Evolutionary conservation across 2,329 filamentous ascomycete species (phyloP).

Genomic region (Phoma sp.): DNA sequence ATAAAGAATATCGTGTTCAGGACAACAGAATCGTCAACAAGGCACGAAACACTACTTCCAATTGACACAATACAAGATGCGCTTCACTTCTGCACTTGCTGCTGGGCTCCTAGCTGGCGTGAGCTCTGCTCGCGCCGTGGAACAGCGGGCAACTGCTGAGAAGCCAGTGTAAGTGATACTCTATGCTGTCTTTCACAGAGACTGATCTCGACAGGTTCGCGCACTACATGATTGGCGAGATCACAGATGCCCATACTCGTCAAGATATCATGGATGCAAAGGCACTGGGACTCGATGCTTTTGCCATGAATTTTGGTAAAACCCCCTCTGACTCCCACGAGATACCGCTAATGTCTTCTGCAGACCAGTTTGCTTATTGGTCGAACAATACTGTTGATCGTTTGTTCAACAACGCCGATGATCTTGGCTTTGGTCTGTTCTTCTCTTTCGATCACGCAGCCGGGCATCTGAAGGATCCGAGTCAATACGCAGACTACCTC

Average conservation of each 20-base stretch:
- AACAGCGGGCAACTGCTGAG: too few species aligned
- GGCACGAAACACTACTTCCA: too few species aligned
- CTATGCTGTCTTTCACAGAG: too few species aligned
- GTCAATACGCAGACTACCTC: slow-evolving; percentile 35
- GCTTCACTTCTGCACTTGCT: too few species aligned
- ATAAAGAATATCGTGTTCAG: too few species aligned
- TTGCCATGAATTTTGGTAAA: neutral
- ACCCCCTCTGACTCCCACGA: too few species aligned
- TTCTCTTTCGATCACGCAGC: slow-evolving; percentile 45
- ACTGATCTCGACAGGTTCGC: neutral
- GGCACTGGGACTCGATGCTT: neutral
- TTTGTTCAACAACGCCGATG: slow-evolving; percentile 40
- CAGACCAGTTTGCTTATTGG: slow-evolving; percentile 28
- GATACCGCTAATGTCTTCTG: neutral
- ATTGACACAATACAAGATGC: too few species aligned
- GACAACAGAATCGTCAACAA: too few species aligned
- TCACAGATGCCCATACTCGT: neutral
- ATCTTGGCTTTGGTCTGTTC: slow-evolving; percentile 43
- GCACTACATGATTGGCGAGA: neutral
- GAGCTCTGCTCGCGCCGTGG: too few species aligned
- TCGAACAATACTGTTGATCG: slow-evolving; percentile 32
- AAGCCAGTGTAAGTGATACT: too few species aligned
- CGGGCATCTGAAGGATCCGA: slow-evolving; percentile 19
- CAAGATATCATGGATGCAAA: neutral
- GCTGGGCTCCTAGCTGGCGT: too few species aligned